A percentile compares a stretch with the other conserved stretches of the same genome.
Conservation (phyloP, 148 eudicot genomes). For the Camellia granthamiana region DNA sequence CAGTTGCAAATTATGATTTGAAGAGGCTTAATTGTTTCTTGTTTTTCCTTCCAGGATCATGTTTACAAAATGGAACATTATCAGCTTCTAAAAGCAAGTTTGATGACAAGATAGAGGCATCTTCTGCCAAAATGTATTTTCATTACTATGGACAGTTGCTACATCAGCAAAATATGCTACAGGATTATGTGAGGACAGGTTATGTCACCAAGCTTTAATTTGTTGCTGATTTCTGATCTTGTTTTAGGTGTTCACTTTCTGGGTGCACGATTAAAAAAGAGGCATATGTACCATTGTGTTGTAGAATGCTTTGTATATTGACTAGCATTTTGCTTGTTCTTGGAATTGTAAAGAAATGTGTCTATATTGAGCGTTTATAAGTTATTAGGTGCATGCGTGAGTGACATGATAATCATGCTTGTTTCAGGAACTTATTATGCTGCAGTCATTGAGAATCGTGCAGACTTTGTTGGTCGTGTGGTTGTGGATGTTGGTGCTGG, state of each 20-base stretch:
- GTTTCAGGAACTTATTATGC: slow-evolving; percentile 89
- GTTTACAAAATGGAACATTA: slow-evolving; percentile 56
- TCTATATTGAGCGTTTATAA: background rate
- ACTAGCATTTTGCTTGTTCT: background rate
- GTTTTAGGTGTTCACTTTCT: background rate
- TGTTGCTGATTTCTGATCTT: slow-evolving; percentile 9
- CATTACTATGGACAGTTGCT: slow-evolving; percentile 94
- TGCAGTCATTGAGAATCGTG: slow-evolving; percentile 89
- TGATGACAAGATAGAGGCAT: slow-evolving; percentile 84
- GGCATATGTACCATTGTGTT: background rate
- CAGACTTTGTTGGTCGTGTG: slow-evolving; percentile 76
- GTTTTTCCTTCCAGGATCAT: slow-evolving; percentile 42
- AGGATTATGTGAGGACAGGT: slow-evolving; percentile 99
- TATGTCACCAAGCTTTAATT: slow-evolving; percentile 21
- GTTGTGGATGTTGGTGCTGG: slow-evolving; percentile 99
- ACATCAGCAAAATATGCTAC: slow-evolving; percentile 98
- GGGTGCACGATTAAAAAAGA: background rate
- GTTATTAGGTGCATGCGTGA: background rate
- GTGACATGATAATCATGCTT: slow-evolving; percentile 7
- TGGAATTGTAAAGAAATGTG: background rate
- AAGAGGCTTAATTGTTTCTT: slow-evolving; percentile 20
- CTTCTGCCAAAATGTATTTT: slow-evolving; percentile 96
- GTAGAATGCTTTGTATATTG: background rate
- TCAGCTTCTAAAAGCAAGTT: slow-evolving; percentile 67
- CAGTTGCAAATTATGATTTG: background rate